Evolutionary conservation across 2,329 filamentous ascomycete genomes (phyloP), one percentile per base, ranked within the genome.

Genomic region (Colletotrichum sp.): DNA sequence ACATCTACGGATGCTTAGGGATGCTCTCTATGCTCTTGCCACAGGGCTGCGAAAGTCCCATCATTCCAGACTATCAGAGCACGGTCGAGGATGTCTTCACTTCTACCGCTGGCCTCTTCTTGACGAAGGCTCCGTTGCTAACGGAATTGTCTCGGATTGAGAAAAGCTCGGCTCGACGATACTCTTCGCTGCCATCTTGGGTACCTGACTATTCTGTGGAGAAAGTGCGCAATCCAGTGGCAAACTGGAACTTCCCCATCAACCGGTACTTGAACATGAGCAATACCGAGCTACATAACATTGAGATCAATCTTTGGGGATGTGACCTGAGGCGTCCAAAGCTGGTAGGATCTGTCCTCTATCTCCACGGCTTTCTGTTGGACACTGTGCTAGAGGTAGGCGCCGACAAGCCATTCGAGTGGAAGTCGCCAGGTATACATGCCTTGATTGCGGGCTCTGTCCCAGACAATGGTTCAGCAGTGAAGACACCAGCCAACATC

Each of bases 1-100:
- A 78, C 34, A 71, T 80, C 5, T 79, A 77, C 52, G 79, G 32
- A 30, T 78, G 36, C 18, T 69, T 26, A 74, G 77, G 52, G 63
- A 79, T 52, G 71, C 55, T 55, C 5, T 60, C 32, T 15, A 73
- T 55, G 32, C 52, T 49, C 32, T 49, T 57, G 1, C 71, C 71
- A 1, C 15, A 30, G 1, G 30, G n/a, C 16, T 39, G 28, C n/a
- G 21, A 71, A 3, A 66, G 36, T 2, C 59, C 73, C 8, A 71
- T 78, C 1, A 5, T 72, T 12, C 67, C 77, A 8, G 57, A 78
- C 64, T 78, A 78, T 6, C 2, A 36, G 13, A 36, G 6, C 13
- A 26, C 49, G 3, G 69, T 71, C 21, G 72, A 71, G 8, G 73
- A 78, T 1, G 70, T 78, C 1, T 77, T 75, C 6, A 76, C 71